phyloP scores from a whole-genome alignment of 75 land plant species.

The Cunninghamia lanceolata region DNA sequence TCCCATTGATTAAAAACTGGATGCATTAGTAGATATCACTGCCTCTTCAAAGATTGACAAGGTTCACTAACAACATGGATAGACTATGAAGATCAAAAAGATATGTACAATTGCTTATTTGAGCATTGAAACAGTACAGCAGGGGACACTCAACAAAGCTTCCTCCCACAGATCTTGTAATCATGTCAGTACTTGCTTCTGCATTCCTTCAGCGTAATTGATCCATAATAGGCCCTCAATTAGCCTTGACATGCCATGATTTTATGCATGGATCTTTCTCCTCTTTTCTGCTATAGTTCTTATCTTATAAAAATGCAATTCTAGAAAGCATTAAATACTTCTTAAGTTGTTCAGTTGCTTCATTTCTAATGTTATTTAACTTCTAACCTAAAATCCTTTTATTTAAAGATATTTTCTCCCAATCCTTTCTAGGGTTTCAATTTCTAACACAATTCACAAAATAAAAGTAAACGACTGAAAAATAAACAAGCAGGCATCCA shows the following conservation, averaged over 20 bases:
- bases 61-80: not conserved
- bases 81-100: not conserved
- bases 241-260: not conserved
- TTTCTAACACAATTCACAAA: too few relatives aligned
- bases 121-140: not conserved
- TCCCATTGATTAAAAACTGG: not conserved
- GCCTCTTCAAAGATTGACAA: not conserved
- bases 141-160: not conserved
- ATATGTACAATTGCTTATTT: not conserved
- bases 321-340: not conserved
- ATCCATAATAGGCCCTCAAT: not conserved
- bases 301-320: not conserved
- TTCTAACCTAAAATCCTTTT: constrained; percentile 2
- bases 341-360: not conserved
- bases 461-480: not conserved
- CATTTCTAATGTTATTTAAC: not conserved
- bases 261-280: not conserved
- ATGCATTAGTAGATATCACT: not conserved
- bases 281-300: not conserved
- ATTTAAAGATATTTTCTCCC: not conserved
- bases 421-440: not conserved
- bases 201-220: not conserved
- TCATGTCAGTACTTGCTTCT: not conserved
- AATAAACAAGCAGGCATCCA: not conserved
- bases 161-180: not conserved